Evolutionary conservation across 345 rosid species (phyloP).

Genomic region (Odontarrhena argentea): DNA sequence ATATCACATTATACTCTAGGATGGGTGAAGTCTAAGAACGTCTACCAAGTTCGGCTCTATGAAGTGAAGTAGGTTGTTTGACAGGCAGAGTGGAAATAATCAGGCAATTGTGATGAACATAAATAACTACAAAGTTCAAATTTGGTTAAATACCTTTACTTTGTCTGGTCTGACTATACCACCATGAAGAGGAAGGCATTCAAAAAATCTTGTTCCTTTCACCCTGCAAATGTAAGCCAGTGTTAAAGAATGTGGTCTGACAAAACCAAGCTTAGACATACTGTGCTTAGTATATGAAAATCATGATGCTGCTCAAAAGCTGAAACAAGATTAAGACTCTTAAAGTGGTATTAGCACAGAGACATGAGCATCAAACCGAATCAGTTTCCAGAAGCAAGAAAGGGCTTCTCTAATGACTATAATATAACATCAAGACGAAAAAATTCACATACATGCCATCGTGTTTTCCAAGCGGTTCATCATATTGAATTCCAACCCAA

Average conservation of each 20-base stretch:
- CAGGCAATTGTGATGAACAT: constrained; percentile 3
- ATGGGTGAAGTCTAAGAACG: background rate
- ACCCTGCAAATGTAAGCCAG: constrained; percentile 53
- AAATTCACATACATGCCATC: constrained; percentile 73
- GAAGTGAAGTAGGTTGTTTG: constrained; percentile 1
- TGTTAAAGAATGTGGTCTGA: constrained; percentile 15
- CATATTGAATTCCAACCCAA: constrained; percentile 94
- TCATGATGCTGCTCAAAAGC: constrained; percentile 18
- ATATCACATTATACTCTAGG: background rate
- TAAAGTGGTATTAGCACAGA: constrained; percentile 9
- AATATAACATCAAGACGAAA: constrained; percentile 4
- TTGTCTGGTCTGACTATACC: constrained; percentile 87
- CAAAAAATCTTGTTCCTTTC: constrained; percentile 73
- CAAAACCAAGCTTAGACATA: constrained; percentile 6
- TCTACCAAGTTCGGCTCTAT: constrained; percentile 13
- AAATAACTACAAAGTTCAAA: background rate
- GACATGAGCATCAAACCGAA: constrained; percentile 8
- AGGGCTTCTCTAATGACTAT: background rate
- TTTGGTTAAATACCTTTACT: constrained; percentile 63
- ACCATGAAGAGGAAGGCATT: constrained; percentile 80
- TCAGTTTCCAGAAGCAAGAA: constrained; percentile 11
- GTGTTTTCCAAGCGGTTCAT: constrained; percentile 95
- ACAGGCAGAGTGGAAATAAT: background rate
- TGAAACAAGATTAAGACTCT: constrained; percentile 9
- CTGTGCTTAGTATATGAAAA: background rate